Base-by-base conservation (phyloP, 495 filamentous ascomycete genomes). In the Lepidopterella palustris region DNA sequence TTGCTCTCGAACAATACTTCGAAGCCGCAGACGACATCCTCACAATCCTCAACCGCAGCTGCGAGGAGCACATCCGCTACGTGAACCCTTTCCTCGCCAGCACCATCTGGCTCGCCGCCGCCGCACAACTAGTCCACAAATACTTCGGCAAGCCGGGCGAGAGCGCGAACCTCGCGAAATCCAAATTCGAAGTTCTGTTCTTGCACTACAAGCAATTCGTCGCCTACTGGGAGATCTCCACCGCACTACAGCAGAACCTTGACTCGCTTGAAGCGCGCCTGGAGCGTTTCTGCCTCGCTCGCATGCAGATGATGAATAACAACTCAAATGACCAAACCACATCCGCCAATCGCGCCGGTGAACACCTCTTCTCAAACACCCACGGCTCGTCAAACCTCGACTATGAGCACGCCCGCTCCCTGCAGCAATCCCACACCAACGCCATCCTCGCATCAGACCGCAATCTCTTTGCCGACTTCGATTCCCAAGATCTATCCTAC, bases 11-110 rank as follows among this genome's bases (percentile, higher is more conserved):
- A 3, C 15, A 49, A 24, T 49, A 49, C 45, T 49, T 49, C 21
- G 45, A 49, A 49, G 45, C 45, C 15, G 45, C 45, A 18, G 45
- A 49, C 45, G 21, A 49, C 45, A 49, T 49, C n/a, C 45, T 49
- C 45, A 49, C 45, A 10, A 24, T 49, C n/a, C n/a, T 49, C 11
- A 49, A 49, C 45, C 3, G 45, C 2, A 49, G 53, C 29, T 15
- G n/a, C 24, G 53, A 42, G 10, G 23, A 40, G 11, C 51, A 53
- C 24, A 25, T 53, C 5, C 51, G 29, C 25, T 39, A 53, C 51
- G 51, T 53, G 29, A 53, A 53, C 13, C 51, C 51, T 11, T 53
- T 53, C 29, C 51, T 53, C 3, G 51, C 26, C 11, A 53, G 51
- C 21, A 53, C 51, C 26, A 21, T 53, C 11, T 53, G 51, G 51